phyloP scores from a whole-genome alignment of 2,329 filamentous ascomycete species.

The Pestalotiopsis sp. region DNA sequence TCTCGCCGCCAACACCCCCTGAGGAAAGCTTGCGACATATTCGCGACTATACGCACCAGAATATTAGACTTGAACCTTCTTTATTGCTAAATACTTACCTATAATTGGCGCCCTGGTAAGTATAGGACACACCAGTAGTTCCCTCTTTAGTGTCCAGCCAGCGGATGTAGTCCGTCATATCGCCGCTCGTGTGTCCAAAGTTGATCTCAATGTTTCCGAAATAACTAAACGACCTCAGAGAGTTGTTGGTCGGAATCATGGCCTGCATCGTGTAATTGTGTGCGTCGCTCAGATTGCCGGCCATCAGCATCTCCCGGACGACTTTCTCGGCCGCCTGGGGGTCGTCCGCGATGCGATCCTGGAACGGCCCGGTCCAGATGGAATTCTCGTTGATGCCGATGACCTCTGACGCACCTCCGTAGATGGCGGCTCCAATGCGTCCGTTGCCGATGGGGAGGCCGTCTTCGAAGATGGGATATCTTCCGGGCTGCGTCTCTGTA shows the following conservation, averaged over 20 bases:
- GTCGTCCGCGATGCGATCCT: constrained; percentile 43
- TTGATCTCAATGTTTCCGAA: constrained; percentile 37
- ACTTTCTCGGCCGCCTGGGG: constrained; percentile 33
- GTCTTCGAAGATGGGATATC: background rate
- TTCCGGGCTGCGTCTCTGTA: background rate
- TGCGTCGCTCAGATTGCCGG: constrained; percentile 38
- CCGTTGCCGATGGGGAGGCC: constrained; percentile 51
- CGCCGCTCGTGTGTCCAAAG: constrained; percentile 34
- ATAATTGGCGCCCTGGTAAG: constrained; percentile 30
- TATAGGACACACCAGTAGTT: constrained; percentile 39
- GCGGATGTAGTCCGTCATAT: constrained; percentile 36
- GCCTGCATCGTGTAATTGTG: constrained; percentile 34
- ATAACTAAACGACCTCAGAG: constrained; percentile 41
- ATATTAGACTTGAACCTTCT: no score
- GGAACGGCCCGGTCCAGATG: constrained; percentile 47
- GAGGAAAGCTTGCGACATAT: constrained; percentile 43
- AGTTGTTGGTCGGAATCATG: constrained; percentile 39
- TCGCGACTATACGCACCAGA: constrained; percentile 32
- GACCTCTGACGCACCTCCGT: constrained; percentile 39
- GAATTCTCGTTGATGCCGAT: constrained; percentile 51
- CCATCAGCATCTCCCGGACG: constrained; percentile 37
- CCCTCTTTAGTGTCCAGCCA: constrained; percentile 40
- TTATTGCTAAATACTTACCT: constrained; percentile 14
- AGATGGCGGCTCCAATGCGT: constrained; percentile 42
- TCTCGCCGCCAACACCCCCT: constrained; percentile 39